Conservation (phyloP, 2,329 filamentous ascomycete genomes). For the Colletotrichum sublineola region DNA sequence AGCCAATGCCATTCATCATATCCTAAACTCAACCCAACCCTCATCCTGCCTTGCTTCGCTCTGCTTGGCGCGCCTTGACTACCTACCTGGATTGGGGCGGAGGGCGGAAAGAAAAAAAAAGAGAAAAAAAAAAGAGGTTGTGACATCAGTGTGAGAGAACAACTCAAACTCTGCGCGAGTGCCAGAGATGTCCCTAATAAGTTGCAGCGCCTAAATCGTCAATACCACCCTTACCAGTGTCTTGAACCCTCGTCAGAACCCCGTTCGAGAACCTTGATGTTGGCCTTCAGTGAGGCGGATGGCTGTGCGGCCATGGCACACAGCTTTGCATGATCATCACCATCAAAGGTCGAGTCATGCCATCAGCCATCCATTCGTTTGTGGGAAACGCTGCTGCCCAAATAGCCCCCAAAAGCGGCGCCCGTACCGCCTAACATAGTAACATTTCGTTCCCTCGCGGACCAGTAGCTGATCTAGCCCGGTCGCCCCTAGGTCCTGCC, state of each 20-base stretch:
- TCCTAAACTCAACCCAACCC: conserved; percentile 25
- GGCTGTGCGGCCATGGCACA: conserved; percentile 12
- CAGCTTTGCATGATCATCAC: conserved; percentile 25
- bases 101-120: background rate
- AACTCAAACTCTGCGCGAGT: conserved; percentile 33
- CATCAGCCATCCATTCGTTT: background rate
- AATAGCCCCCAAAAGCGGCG: background rate
- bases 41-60: conserved; percentile 16
- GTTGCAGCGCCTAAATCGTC: conserved; percentile 22
- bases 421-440: conserved; percentile 12
- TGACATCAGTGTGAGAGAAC: conserved; percentile 30
- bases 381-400: conserved; percentile 18
- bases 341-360: conserved; percentile 32
- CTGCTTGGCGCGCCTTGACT: conserved; percentile 37
- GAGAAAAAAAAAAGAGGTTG: background rate
- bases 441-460: conserved; percentile 18
- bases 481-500: conserved; percentile 72
- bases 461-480: conserved; percentile 25
- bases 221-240: conserved; percentile 35
- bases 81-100: background rate
- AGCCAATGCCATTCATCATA: conserved; percentile 18
- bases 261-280: conserved; percentile 27
- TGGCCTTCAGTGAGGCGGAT: conserved; percentile 14
- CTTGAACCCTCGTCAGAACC: conserved; percentile 38
- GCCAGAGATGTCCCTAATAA: conserved; percentile 8